Base-by-base conservation (phyloP, 192 early-diverging fungal species). In the Coemansia umbellata region DNA sequence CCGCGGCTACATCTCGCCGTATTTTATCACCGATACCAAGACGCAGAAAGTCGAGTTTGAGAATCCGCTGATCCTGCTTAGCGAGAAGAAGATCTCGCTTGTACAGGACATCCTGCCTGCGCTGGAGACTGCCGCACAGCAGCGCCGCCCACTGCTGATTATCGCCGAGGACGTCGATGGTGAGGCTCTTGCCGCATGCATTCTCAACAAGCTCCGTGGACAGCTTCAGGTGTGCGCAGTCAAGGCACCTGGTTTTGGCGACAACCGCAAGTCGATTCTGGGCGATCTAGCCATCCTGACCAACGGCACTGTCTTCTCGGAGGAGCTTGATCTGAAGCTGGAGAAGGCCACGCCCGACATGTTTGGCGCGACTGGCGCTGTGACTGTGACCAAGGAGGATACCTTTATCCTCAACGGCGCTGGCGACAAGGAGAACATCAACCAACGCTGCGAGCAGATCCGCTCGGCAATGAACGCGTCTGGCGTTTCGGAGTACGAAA, bases 181-280 rank as follows among this genome's bases (percentile, higher is more conserved):
- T 43, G 97, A 99, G 78, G 97, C 97, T 35, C 85, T 99, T 50
- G 97, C 97, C 50, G 95, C 97, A 27, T 97, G 95, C 79, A 95
- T 99, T 59, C 82, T 99, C 42, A 99, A 99, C 90, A 99, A 97
- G 87, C 87, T 99, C 66, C 88, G 97, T 51, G 97, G 95, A 26
- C 95, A 98, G 78, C 76, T 99, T 59, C 89, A 91, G 76, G 94
- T 99, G 32, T 88, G 85, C 63, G 90, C 90, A 39, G 95, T 99
- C 80, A 99, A 99, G 87, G 94, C 97, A 6, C 97, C 97, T 31
- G 97, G 97, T 31, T 99, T 98, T 57, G 97, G 97, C 74, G 97
- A 99, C 78, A 98, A 99, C 89, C 91, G 97, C 78, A 99, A 99
- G 85, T 90, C 91, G 31, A 98, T 94, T 50, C 82, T 99, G 40